A percentile compares a stretch with the other conserved stretches of the same genome.
Evolutionary conservation across 805 yeast genomes (phyloP).

Genomic region (Dipodascus geniculatus): DNA sequence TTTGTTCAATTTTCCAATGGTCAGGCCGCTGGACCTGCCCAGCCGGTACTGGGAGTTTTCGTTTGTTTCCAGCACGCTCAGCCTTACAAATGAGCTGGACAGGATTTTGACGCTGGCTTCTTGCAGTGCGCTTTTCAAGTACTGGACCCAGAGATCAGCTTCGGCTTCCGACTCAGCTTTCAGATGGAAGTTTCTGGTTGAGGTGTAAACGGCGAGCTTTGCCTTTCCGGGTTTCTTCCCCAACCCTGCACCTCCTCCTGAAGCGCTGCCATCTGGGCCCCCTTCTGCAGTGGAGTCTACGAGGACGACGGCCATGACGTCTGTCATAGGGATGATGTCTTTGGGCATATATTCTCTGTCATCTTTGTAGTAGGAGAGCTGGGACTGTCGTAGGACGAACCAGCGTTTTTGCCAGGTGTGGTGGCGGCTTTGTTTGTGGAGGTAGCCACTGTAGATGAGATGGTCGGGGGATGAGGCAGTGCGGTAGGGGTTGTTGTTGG

Average conservation of each 20-base stretch:
- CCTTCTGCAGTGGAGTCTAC: no score
- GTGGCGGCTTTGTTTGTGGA: not conserved
- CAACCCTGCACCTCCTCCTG: no score
- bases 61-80: not conserved
- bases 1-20: no score
- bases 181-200: conserved; percentile 20
- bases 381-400: conserved; percentile 25
- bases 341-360: conserved; percentile 25
- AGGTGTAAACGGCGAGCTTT: conserved; percentile 22
- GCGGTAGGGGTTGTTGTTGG: not conserved
- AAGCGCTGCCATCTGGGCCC: no score
- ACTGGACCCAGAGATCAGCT: conserved; percentile 22
- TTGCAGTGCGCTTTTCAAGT: not conserved
- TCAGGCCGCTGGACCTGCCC: no score
- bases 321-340: conserved; percentile 20
- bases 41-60: not conserved
- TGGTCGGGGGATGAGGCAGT: not conserved
- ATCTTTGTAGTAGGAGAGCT: conserved; percentile 25
- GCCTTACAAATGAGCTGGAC: not conserved
- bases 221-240: conserved; percentile 6
- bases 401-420: conserved; percentile 23
- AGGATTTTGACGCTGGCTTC: not conserved
- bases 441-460: not conserved
- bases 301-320: conserved; percentile 24
- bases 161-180: conserved; percentile 20